Base-by-base conservation (phyloP, 441 rosid species). In the Erodium trifolium region DNA sequence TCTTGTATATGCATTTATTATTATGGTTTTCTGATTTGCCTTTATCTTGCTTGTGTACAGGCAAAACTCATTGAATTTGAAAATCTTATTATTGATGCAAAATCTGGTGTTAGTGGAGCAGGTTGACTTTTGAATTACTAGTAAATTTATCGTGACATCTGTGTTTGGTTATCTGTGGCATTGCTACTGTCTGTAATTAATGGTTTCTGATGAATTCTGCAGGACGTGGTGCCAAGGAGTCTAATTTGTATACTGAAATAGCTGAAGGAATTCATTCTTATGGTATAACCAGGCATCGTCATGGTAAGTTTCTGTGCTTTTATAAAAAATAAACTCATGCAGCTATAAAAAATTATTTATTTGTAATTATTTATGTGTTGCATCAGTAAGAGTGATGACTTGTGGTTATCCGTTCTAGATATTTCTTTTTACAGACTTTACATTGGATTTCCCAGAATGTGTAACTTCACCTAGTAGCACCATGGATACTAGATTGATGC, bases 91-190 rank as follows among this genome's bases (percentile, higher is more conserved):
- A 83, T 90, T 13, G 99, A 94, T 16, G 68, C 99, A 49, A 94
- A 94, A 83, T 94, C 98, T 77, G 99, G 98, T 41, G 98, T 83
- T 68, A 94, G 98, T 72, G 97, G 98, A 74, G 99, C 99, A 88
- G 99, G 99, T 94, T 72, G 34, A 41, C 60, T 70, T 29, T 74
- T 23, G 39, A 65, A 18, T 49, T 71, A 6, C 13, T 14, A 67
- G 72, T 65, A 43, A 43, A 67, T 67, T 67, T 45, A 63, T 35
- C 5, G 18, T 39, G 1, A 39, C 6, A 51, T 23, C 27, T 23
- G 27, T 23, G 27, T 23, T 23, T 23, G 27, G 27, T 23, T 23
- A 57, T 41, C 67, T 74, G 75, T 67, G 43, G 68, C 67, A 60
- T 71, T 71, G 67, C 74, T 78, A 70, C 62, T 60, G 14, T 66